Conservation (phyloP, 192 early-diverging fungal species). For the Linnemannia hyalina region DNA sequence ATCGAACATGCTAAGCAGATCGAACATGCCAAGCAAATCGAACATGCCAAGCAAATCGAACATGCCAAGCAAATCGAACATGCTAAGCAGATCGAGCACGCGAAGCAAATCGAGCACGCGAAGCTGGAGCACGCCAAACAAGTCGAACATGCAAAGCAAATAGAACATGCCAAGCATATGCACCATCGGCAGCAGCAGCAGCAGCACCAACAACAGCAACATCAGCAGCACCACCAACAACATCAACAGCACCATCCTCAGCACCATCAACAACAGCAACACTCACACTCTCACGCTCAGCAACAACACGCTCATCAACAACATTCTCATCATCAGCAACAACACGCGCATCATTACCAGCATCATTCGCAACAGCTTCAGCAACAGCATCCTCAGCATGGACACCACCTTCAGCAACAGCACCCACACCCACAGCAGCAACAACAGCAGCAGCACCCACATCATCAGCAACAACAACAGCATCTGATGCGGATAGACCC, state of each 20-base stretch:
- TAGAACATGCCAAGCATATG: background rate
- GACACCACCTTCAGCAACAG: slow-evolving; percentile 8
- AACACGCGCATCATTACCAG: background rate
- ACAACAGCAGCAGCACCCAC: background rate
- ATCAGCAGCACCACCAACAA: slow-evolving; percentile 10
- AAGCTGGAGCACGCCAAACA: background rate
- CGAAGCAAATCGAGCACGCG: background rate
- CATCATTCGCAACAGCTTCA: background rate
- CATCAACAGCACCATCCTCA: slow-evolving; percentile 3
- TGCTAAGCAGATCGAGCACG: background rate
- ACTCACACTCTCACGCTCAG: background rate
- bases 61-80: background rate
- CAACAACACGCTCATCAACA: slow-evolving; percentile 1
- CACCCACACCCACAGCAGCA: slow-evolving; percentile 9
- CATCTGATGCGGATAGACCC: slow-evolving; percentile 1
- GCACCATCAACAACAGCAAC: background rate
- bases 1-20: background rate
- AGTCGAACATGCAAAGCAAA: background rate
- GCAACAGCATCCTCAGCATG: background rate
- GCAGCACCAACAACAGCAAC: slow-evolving; percentile 21
- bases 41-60: background rate
- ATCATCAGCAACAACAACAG: slow-evolving; percentile 15
- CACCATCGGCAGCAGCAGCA: background rate
- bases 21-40: slow-evolving; percentile 19
- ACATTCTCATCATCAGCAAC: background rate